Base-by-base conservation (phyloP, 352 stramenopile genomes). In the Phytophthora pseudosyringae region DNA sequence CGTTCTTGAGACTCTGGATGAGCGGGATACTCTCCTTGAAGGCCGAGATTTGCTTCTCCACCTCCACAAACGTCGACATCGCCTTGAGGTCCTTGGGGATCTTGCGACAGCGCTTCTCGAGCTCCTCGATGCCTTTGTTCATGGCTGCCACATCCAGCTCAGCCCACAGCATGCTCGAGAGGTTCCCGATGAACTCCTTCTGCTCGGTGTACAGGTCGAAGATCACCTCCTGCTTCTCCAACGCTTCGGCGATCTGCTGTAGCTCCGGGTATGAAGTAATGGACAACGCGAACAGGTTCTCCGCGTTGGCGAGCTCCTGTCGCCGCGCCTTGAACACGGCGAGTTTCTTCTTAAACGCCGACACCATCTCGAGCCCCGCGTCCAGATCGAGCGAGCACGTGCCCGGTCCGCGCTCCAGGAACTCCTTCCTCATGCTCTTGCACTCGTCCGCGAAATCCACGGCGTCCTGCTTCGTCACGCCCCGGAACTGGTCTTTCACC, bases 401-500 rank as follows among this genome's bases (percentile, higher is more conserved):
- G 1, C 88, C 90, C 0, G 95, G 96, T 4, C 96, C 96, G 8
- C 59, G 78, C 13, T 91, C 78, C 3, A 95, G 71, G 58, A 98
- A 98, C 29, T 94, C 80, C 25, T 81, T 86, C 59, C 89, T 90
- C 75, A 98, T 93, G 5, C 77, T 67, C 31, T 91, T 85, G 52
- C 93, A 96, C 40, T 98, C 86, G 4, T 83, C 82, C 0, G 83
- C 79, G 73, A 99, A 99, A 2, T 89, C 79, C 10, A 95, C 44
- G 0, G 91, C 93, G 31, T 98, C 86, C 56, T 97, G 70, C 64
- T 97, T 96, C 0, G 96, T 99, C 9, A 98, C 94, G 31, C 94
- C 88, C 15, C 92, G 81, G 64, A 99, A 99, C 53, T 98, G 76
- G 29, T 97, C 90, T 70, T 99, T 99, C 6, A 98, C 93, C n/a